Evolutionary conservation across 2,329 filamentous ascomycete species (phyloP).

Genomic region (Aspergillus sp.): DNA sequence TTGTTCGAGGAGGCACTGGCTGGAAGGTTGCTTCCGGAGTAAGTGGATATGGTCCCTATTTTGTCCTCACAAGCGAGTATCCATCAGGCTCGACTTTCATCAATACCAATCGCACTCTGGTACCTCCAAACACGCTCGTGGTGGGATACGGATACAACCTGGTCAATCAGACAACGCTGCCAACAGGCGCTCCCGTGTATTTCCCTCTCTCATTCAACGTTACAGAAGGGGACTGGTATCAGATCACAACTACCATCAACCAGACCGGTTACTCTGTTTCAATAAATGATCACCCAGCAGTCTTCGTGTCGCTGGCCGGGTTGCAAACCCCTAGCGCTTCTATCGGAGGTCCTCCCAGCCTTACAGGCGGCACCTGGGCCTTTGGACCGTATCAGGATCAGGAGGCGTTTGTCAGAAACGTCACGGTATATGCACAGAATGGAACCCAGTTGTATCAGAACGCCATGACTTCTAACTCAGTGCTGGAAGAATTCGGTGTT

Average conservation of each 20-base stretch:
- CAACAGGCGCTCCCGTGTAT: constrained; percentile 1
- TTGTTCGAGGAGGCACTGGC: constrained; percentile 9
- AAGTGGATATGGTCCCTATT: constrained; percentile 11
- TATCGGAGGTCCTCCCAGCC: not conserved
- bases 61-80: constrained; percentile 9
- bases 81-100: constrained; percentile 1
- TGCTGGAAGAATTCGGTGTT: constrained; percentile 10
- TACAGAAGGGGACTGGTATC: constrained; percentile 13
- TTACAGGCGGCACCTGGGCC: constrained; percentile 4
- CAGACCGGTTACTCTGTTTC: constrained; percentile 5
- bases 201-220: constrained; percentile 1
- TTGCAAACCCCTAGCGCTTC: not conserved
- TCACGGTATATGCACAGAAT: constrained; percentile 7
- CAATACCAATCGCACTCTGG: constrained; percentile 2
- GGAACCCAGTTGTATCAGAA: constrained; percentile 11
- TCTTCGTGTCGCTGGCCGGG: not conserved
- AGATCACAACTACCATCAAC: constrained; percentile 5
- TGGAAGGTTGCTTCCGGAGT: constrained; percentile 11
- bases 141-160: constrained; percentile 5
- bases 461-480: constrained; percentile 1
- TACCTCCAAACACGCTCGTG: constrained; percentile 3
- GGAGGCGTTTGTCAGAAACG: constrained; percentile 9
- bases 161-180: constrained; percentile 4
- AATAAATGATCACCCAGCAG: not conserved
- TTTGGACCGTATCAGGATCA: constrained; percentile 17